phyloP scores from a whole-genome alignment of 495 filamentous ascomycete species.

The Penicillium coprophilum region DNA sequence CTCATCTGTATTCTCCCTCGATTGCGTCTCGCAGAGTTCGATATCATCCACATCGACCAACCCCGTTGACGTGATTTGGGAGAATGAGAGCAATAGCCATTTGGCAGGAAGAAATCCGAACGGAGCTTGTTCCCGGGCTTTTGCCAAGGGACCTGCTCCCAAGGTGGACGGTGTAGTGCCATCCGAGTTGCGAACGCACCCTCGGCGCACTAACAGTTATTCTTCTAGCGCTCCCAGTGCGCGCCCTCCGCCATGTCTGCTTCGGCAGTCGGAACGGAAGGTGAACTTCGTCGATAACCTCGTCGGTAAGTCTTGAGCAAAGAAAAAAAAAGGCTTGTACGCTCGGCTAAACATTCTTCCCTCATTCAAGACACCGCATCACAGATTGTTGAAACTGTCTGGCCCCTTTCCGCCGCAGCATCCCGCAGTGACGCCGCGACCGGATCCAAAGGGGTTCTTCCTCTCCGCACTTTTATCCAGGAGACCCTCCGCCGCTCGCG shows the following conservation, averaged over 20 bases:
- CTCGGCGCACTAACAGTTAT: conserved; percentile 65
- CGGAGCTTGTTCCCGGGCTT: conserved; percentile 30
- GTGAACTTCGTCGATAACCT: conserved; percentile 95
- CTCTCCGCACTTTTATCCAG: conserved; percentile 92
- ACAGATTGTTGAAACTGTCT: conserved; percentile 95
- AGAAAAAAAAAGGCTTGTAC: conserved; percentile 13
- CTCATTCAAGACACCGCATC: conserved; percentile 83
- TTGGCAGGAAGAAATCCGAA: conserved; percentile 24
- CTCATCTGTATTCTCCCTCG: conserved; percentile 80
- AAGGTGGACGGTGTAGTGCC: conserved; percentile 53
- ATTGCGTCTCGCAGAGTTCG: conserved; percentile 54
- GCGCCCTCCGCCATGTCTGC: conserved; percentile 74
- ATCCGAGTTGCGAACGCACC: conserved; percentile 73
- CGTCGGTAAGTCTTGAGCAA: conserved; percentile 77
- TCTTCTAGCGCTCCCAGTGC: conserved; percentile 50
- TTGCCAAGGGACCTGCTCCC: conserved; percentile 28
- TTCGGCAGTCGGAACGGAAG: conserved; percentile 91
- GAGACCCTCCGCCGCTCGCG: conserved; percentile 92
- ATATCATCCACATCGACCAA: conserved; percentile 50
- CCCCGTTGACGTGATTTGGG: conserved; percentile 50
- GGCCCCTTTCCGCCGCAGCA: conserved; percentile 65
- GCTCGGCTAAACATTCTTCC: conserved; percentile 27
- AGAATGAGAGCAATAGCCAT: conserved; percentile 44
- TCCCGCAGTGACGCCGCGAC: conserved; percentile 47
- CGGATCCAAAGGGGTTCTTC: conserved; percentile 69